Conservation (phyloP, 257 asterid species). For the Anisodus acutangulus region DNA sequence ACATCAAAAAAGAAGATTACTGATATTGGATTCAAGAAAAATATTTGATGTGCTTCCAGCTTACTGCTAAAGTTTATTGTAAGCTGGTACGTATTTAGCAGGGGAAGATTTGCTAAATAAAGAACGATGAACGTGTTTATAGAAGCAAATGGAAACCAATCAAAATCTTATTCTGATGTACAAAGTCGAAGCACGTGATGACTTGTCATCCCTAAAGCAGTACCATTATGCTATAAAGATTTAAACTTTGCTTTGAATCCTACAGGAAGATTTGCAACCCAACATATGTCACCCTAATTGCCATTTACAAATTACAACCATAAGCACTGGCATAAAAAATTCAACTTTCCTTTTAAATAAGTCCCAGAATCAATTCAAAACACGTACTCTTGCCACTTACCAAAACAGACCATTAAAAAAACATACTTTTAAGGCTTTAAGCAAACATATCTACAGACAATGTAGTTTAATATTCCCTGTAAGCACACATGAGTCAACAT, state of each 20-base stretch:
- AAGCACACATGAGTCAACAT: neutral
- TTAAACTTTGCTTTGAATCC: neutral
- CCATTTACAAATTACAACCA: neutral
- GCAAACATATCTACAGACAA: neutral
- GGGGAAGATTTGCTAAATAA: no score
- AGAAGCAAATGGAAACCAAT: no score
- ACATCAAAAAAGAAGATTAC: no score
- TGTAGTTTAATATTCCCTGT: neutral
- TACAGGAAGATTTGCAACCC: neutral
- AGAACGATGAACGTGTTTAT: no score
- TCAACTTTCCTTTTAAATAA: neutral
- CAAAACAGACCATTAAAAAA: neutral
- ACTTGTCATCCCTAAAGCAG: no score
- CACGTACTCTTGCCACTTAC: neutral
- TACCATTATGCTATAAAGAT: neutral
- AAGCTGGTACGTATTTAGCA: no score
- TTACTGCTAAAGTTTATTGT: no score
- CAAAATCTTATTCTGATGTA: no score
- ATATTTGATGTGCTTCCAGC: no score
- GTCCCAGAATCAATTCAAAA: neutral
- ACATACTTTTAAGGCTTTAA: neutral
- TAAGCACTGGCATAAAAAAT: slow-evolving; percentile 2
- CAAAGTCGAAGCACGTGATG: no score
- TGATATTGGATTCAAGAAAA: no score
- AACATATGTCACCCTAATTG: neutral